Percentiles rank a stretch among this genome's conserved stretches.
Evolutionary conservation across 2,329 filamentous ascomycete species (phyloP).

Genomic region (Mycogone perniciosa): DNA sequence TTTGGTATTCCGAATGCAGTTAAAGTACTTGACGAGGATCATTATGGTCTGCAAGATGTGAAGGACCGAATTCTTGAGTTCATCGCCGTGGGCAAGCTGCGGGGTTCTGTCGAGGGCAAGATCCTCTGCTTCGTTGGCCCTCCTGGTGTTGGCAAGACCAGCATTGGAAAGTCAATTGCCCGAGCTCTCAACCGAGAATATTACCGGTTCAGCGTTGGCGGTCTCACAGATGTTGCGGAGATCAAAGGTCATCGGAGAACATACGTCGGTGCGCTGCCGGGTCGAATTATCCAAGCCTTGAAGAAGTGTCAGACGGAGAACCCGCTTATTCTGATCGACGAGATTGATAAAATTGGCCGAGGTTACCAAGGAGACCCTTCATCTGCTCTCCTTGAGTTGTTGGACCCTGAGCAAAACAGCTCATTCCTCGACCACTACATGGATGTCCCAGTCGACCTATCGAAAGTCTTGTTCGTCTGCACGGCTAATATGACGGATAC

Average conservation of each 20-base stretch:
- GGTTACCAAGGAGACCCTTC: constrained; percentile 96
- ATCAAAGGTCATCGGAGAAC: constrained; percentile 97
- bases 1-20: constrained; percentile 91
- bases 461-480: constrained; percentile 96
- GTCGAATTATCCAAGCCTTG: constrained; percentile 93
- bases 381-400: constrained; percentile 83
- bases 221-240: constrained; percentile 93
- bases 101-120: constrained; percentile 95
- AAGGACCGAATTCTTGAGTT: constrained; percentile 98
- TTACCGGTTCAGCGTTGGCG: constrained; percentile 96
- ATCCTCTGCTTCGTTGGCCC: constrained; percentile 97
- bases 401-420: constrained; percentile 95
- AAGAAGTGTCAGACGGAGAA: constrained; percentile 99
- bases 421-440: constrained; percentile 98
- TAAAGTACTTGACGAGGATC: constrained; percentile 88
- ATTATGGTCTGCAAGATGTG: constrained; percentile 94
- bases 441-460: constrained; percentile 94
- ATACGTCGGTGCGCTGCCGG: constrained; percentile 91
- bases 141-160: constrained; percentile 96
- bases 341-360: constrained; percentile 95
- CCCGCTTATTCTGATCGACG: constrained; percentile 90
- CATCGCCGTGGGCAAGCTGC: constrained; percentile 93
- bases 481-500: constrained; percentile 99
- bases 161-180: constrained; percentile 96
- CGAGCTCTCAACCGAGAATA: constrained; percentile 92